Percentiles rank a stretch among this genome's conserved stretches.
Conservation (phyloP, 768 basidiomycete species). For the Hortiboletus campestris region DNA sequence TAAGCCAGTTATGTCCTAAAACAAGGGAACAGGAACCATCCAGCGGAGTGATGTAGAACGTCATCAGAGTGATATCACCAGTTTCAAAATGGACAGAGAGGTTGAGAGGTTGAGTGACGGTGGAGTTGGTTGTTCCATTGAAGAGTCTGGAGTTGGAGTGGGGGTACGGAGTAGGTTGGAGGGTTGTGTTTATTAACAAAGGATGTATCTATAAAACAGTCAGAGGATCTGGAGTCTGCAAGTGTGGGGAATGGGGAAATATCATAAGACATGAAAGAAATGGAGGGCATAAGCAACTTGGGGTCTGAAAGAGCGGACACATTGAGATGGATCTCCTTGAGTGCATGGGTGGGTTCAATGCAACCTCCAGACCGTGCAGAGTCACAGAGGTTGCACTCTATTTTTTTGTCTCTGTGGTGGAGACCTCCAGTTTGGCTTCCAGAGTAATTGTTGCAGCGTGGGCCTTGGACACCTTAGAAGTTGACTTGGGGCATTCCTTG, state of each 20-base stretch:
- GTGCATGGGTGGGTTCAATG: not conserved
- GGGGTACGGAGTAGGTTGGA: too few species aligned
- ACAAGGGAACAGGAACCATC: too few species aligned
- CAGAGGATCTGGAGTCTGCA: not conserved
- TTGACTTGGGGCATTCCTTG: too few species aligned
- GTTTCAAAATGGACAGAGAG: too few species aligned
- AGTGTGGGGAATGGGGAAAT: too few species aligned
- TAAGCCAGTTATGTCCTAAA: too few species aligned
- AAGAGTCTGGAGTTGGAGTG: too few species aligned
- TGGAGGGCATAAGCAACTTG: not conserved
- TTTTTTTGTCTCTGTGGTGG: constrained; percentile 1
- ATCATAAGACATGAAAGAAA: not conserved
- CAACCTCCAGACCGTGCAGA: not conserved
- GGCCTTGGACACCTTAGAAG: too few species aligned
- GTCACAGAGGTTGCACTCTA: not conserved
- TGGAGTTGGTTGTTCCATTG: too few species aligned
- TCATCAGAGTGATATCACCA: too few species aligned
- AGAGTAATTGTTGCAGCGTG: not conserved
- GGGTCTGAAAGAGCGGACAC: not conserved
- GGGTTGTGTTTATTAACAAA: not conserved
- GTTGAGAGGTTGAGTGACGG: too few species aligned
- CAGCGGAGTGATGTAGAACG: too few species aligned
- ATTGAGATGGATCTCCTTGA: constrained; percentile 1
- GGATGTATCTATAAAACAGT: not conserved
- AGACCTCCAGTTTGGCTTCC: not conserved